Percentiles rank a stretch among this genome's conserved stretches.
Evolutionary conservation across 805 yeast species (phyloP).

Genomic region (Alloascoidea hylecoeti): DNA sequence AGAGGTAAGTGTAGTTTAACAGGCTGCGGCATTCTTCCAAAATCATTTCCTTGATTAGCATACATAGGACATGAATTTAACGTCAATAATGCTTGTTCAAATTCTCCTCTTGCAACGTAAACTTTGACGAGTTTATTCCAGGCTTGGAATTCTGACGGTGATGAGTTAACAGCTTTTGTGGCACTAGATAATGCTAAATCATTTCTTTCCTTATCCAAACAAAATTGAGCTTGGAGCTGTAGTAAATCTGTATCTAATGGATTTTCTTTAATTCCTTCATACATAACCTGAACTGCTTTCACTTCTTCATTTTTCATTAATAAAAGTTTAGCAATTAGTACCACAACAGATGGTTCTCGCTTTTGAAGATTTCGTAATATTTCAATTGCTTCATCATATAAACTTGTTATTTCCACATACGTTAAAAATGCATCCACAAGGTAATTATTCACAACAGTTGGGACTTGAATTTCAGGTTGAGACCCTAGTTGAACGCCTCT

Average conservation of each 20-base stretch:
- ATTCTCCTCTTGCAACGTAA: slow-evolving; percentile 42
- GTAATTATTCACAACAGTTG: slow-evolving; percentile 51
- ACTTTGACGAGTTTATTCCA: slow-evolving; percentile 57
- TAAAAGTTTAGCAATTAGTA: slow-evolving; percentile 27
- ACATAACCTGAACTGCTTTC: slow-evolving; percentile 30
- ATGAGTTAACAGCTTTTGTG: slow-evolving; percentile 39
- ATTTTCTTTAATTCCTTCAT: slow-evolving; percentile 21
- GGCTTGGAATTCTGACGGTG: slow-evolving; percentile 65
- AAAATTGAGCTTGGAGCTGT: slow-evolving; percentile 48
- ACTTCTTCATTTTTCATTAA: slow-evolving; percentile 28
- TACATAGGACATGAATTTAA: slow-evolving; percentile 69
- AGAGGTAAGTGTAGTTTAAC: slow-evolving; percentile 30
- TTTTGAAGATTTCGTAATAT: slow-evolving; percentile 37
- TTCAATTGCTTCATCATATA: slow-evolving; percentile 45
- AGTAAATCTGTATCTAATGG: slow-evolving; percentile 47
- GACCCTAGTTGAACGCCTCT: slow-evolving; percentile 59
- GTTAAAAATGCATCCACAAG: slow-evolving; percentile 63
- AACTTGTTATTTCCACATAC: slow-evolving; percentile 49
- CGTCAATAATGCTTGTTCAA: slow-evolving; percentile 44
- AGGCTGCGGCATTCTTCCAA: slow-evolving; percentile 26
- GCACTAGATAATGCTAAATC: slow-evolving; percentile 48
- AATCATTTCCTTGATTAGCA: slow-evolving; percentile 29
- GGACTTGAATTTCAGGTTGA: slow-evolving; percentile 51
- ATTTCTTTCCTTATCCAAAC: slow-evolving; percentile 36
- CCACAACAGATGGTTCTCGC: slow-evolving; percentile 38